phyloP scores from a whole-genome alignment of 768 basidiomycete genomes.

The Cytidiella melzeri region DNA sequence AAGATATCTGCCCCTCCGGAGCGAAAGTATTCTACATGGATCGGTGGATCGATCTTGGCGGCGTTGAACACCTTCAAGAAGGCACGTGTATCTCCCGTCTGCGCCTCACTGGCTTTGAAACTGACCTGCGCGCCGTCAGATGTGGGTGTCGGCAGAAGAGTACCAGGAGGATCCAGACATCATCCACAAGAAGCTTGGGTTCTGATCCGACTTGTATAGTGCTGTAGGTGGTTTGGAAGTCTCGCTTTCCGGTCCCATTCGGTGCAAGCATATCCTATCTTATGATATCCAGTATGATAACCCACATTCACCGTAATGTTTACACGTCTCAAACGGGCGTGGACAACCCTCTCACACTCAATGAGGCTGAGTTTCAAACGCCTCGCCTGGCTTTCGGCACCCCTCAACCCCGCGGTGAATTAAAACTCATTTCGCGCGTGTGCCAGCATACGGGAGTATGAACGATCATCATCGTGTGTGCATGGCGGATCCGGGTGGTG shows the following conservation, averaged over 20 bases:
- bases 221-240: background rate
- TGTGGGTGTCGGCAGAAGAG: conserved; percentile 99
- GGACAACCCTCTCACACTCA: background rate
- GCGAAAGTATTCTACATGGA: conserved; percentile 96
- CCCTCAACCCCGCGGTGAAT: background rate
- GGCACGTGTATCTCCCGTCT: conserved; percentile 36
- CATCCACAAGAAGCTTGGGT: conserved; percentile 92
- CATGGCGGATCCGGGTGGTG: background rate
- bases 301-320: conserved; percentile 3
- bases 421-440: background rate
- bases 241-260: conserved; percentile 10
- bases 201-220: conserved; percentile 34
- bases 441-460: background rate
- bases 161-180: conserved; percentile 99
- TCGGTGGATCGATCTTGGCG: conserved; percentile 94
- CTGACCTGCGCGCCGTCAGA: conserved; percentile 39
- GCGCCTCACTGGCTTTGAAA: background rate
- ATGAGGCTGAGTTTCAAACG: background rate
- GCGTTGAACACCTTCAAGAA: conserved; percentile 97
- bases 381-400: background rate
- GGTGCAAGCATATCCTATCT: conserved; percentile 7
- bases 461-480: background rate
- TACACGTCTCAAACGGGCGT: background rate
- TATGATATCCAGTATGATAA: conserved; percentile 7
- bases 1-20: conserved; percentile 99